These are phyloP conservation scores for Vitis hybrid DNA, from an alignment of 177 flowering plant species.

Conservation along the genomic window DNA sequence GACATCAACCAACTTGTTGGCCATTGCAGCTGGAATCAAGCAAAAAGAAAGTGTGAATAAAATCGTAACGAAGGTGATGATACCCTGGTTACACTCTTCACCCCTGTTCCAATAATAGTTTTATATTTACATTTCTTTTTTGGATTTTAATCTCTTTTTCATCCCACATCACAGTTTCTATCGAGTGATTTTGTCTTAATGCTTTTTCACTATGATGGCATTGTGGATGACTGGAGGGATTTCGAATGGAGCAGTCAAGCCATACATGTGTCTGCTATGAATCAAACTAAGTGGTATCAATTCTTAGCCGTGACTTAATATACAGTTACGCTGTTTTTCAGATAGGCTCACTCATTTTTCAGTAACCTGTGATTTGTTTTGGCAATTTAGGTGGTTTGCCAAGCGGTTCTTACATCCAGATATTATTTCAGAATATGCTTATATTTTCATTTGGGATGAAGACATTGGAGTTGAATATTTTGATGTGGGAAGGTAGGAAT, in stretches of 20 bases:
- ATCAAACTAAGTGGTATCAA: slow-evolving; percentile 66
- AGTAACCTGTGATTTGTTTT: not conserved
- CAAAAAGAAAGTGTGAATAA: slow-evolving; percentile 46
- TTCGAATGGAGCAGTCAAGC: slow-evolving; percentile 46
- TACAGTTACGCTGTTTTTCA: not conserved
- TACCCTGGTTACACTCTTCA: not conserved
- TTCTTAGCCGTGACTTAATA: no score
- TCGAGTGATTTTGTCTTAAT: slow-evolving; percentile 36
- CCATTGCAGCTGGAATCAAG: slow-evolving; percentile 54
- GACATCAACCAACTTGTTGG: slow-evolving; percentile 33
- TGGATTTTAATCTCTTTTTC: slow-evolving; percentile 8
- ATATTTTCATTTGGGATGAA: slow-evolving; percentile 41
- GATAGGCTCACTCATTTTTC: not conserved
- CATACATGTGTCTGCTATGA: slow-evolving; percentile 49
- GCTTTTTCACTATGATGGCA: slow-evolving; percentile 68
- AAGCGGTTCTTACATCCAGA: slow-evolving; percentile 79
- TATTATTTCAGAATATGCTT: slow-evolving; percentile 38
- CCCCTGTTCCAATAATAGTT: no score
- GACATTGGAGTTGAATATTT: slow-evolving; percentile 36
- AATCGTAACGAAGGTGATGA: slow-evolving; percentile 45
- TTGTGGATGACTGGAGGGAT: slow-evolving; percentile 54
- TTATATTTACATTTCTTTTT: not conserved
- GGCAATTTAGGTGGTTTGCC: slow-evolving; percentile 66
- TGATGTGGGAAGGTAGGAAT: slow-evolving; percentile 25
- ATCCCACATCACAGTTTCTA: slow-evolving; percentile 38